Evolutionary conservation across 257 asterid species (phyloP).

Genomic region (Salvia hispanica): DNA sequence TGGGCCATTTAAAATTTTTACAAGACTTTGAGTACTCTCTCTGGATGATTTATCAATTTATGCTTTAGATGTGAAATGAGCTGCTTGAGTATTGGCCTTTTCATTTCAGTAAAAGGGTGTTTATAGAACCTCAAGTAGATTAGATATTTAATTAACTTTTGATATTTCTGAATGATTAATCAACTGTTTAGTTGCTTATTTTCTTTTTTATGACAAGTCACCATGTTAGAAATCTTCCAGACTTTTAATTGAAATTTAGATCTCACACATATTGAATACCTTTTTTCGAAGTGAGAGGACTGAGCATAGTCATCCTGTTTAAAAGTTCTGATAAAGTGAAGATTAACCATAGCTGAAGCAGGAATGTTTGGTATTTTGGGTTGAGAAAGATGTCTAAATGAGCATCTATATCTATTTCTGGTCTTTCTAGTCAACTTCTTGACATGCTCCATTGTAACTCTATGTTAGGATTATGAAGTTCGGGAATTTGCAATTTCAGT

Average conservation of each 20-base stretch:
- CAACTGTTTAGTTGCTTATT: background rate
- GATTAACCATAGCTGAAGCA: conserved; percentile 5
- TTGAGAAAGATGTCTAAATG: conserved; percentile 17
- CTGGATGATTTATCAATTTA: conserved; percentile 9
- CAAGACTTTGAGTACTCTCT: background rate
- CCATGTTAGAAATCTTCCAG: background rate
- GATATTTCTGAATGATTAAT: conserved; percentile 1
- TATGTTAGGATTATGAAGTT: conserved; percentile 77
- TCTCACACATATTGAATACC: background rate
- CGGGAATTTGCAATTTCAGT: conserved; percentile 89
- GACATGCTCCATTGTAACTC: conserved; percentile 24
- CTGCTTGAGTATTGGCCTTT: conserved; percentile 1
- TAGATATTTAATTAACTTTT: background rate
- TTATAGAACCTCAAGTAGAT: background rate
- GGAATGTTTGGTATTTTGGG: conserved; percentile 6
- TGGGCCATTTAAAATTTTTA: background rate
- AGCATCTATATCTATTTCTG: conserved; percentile 19
- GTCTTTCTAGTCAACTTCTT: conserved; percentile 7
- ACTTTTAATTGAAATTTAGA: background rate
- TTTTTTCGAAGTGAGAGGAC: conserved; percentile 26
- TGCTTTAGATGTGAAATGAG: conserved; percentile 14
- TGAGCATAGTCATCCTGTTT: conserved; percentile 18
- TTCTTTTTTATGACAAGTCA: background rate
- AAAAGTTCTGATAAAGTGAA: conserved; percentile 18
- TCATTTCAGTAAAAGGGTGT: conserved; percentile 11